Evolutionary conservation across 208 protist species (phyloP), one percentile per base, ranked within the genome.

Genomic region (Ichthyophonus hoferi): DNA sequence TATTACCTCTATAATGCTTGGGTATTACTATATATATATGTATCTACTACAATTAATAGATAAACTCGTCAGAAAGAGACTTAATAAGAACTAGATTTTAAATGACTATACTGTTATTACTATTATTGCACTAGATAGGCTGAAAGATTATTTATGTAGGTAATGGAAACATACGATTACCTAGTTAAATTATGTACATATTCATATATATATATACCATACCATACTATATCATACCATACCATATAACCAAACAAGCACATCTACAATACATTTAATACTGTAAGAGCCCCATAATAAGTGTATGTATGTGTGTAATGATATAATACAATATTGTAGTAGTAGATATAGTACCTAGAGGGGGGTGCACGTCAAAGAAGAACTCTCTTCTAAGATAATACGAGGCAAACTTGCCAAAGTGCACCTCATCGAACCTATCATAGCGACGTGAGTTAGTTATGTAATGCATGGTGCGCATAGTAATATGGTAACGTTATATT

Each of bases 301-400:
- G n/a, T n/a, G n/a, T n/a, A n/a, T 67, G 24, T 31, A 67, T 67
- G 43, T 3, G 24, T 67, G 12, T 24, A 67, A 31, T 3, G 43
- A 67, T 67, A 3, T 31, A 3, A 3, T 67, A 67, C 43, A 67
- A 67, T 24, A n/a, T n/a, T n/a, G n/a, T n/a, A n/a, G n/a, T n/a
- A n/a, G n/a, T n/a, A n/a, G n/a, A n/a, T 67, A n/a, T 37, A 14
- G 41, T 42, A 85, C 81, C 90, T 2, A 92, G 43, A 35, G 90
- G 90, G 35, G 90, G 90, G 40, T 92, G 90, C 39, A 92, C 90
- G 76, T 92, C 90, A 76, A 92, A 92, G 67, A 79, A 90, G 42
- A 89, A 92, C 37, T 85, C 3, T 2, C 88, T 40, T 33, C 82
- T 67, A 33, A 90, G 79, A 87, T 92, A 92, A 40, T 89, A 58